Evolutionary conservation across 1,284 basidiomycete genomes (phyloP).

Genomic region (Taiwanofungus camphoratus): DNA sequence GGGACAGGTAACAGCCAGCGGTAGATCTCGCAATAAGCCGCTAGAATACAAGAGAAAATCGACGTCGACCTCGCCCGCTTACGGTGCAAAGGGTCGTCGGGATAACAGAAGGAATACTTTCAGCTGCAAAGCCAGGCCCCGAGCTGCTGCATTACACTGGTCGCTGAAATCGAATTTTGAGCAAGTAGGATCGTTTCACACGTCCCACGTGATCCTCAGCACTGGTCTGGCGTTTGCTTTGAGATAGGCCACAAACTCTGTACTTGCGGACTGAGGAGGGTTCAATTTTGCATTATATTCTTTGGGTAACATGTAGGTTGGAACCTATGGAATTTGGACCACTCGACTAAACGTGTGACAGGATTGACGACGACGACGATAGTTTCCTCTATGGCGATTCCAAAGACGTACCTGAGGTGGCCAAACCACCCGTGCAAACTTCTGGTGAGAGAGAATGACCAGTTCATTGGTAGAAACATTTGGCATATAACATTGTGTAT

Average conservation of each 20-base stretch:
- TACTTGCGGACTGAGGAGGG: too few relatives aligned
- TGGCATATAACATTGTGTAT: slow-evolving; percentile 5
- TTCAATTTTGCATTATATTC: neutral
- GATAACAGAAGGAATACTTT: too few relatives aligned
- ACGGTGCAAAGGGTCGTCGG: too few relatives aligned
- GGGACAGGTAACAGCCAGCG: too few relatives aligned
- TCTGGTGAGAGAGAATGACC: slow-evolving; percentile 35
- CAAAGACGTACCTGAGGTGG: slow-evolving; percentile 28
- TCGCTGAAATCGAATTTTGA: neutral
- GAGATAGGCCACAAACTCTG: neutral
- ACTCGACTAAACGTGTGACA: neutral
- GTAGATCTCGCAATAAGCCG: too few relatives aligned
- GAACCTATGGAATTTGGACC: neutral
- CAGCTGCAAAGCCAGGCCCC: too few relatives aligned
- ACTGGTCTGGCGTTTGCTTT: too few relatives aligned
- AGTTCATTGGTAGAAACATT: neutral
- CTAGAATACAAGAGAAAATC: too few relatives aligned
- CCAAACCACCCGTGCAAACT: slow-evolving; percentile 28
- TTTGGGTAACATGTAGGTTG: neutral
- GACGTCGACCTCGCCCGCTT: too few relatives aligned
- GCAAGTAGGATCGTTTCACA: neutral
- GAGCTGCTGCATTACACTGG: too few relatives aligned
- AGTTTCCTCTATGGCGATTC: slow-evolving; percentile 68
- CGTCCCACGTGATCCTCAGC: neutral
- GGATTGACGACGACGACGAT: slow-evolving; percentile 68